Conservation (phyloP, 441 rosid genomes). For the Manihot esculenta region DNA sequence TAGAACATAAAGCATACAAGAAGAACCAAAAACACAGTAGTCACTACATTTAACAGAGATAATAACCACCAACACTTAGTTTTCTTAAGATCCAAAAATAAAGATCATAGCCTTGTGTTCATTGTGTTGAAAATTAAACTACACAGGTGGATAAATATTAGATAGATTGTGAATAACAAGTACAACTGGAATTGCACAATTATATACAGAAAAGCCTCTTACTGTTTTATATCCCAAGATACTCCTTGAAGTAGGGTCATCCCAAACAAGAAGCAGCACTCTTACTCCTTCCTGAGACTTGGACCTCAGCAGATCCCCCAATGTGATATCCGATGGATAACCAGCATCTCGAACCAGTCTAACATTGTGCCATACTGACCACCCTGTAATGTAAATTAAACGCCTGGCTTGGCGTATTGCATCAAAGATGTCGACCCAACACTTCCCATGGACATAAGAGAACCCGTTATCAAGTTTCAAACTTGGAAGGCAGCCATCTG, state of each 20-base stretch:
- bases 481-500: conserved; percentile 72
- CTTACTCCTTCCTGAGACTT: conserved; percentile 98
- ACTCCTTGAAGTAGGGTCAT: conserved; percentile 95
- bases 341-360: conserved; percentile 62
- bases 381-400: conserved; percentile 86
- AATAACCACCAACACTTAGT: neutral
- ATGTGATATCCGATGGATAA: conserved; percentile 46
- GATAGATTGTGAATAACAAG: neutral
- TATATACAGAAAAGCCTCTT: conserved; percentile 28
- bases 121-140: conserved; percentile 13
- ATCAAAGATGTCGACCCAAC: conserved; percentile 90
- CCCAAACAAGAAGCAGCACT: conserved; percentile 95
- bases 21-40: neutral
- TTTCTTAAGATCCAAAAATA: neutral
- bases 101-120: neutral
- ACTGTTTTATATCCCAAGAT: conserved; percentile 85
- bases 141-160: neutral
- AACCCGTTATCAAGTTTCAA: conserved; percentile 61
- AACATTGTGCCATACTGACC: conserved; percentile 98
- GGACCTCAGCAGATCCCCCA: conserved; percentile 82
- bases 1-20: conserved; percentile 1
- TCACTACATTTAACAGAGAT: neutral
- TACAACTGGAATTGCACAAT: neutral
- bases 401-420: conserved; percentile 81
- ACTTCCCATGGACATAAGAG: conserved; percentile 79